Base-by-base conservation (phyloP, 805 yeast species). In the Yamadazyma ubonensis region DNA sequence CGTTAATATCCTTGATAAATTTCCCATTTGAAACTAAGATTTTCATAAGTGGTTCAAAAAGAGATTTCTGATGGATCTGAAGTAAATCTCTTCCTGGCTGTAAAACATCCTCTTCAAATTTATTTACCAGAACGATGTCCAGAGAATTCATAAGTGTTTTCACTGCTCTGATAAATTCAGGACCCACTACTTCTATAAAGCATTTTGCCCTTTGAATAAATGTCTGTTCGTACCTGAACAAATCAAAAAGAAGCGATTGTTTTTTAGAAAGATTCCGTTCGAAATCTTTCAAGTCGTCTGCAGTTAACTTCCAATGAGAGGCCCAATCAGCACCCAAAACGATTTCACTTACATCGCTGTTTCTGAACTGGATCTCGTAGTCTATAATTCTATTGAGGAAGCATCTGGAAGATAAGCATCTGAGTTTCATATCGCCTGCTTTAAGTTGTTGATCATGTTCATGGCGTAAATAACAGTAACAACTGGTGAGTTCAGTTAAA, bases 201-300 rank as follows among this genome's bases (percentile, higher is more conserved):
- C 83, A 77, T 45, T 73, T 71, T 2, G 89, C 82, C 52, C 86
- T 73, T 35, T 76, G 79, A 17, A 86, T 73, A 38, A 83, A 83
- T 12, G 78, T 73, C 50, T 83, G 86, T 48, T 86, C 95, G 33
- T 79, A 75, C 41, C 79, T 70, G 20, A 87, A 76, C 34, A 86
- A 63, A 54, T 87, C 96, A 59, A 83, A 88, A 3, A 86, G 73
- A 42, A 81, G 79, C 41, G 86, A 81, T 55, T 87, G 96, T 26
- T 79, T 70, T 51, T 78, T 78, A n/a, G 79, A 67, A 39, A 78
- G 76, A 8, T 60, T 57, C 8, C 72, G 71, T 38, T 73, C 79
- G 6, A 77, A 61, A n/a, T 66, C 72, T 15, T 67, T 57, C 19
- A 81, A 53, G 34, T 79, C 83, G 17, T 75, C 78, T 2, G 71